Base-by-base conservation (phyloP, 352 stramenopile genomes). In the Paralagenidium karlingii region DNA sequence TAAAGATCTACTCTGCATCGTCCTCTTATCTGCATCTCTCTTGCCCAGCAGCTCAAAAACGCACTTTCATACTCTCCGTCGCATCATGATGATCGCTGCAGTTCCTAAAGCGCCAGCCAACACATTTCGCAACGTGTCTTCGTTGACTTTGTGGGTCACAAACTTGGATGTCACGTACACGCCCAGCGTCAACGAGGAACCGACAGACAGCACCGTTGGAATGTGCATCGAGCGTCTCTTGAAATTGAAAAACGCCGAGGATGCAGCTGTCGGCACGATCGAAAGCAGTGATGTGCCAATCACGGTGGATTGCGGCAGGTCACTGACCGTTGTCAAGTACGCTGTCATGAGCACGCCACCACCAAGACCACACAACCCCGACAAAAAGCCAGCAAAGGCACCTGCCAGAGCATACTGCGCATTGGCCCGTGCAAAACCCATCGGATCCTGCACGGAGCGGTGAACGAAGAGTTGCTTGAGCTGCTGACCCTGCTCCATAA, bases 301-400 rank as follows among this genome's bases (percentile, higher is more conserved):
- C 50, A 91, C 87, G 7, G 58, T 58, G 40, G 68, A 62, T 51
- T 91, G 77, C 10, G 77, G 69, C 77, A 91, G 86, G 54, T 91
- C 77, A 50, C 77, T 91, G 5, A 74, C 69, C 22, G 75, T 69
- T 12, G 77, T 91, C 37, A 91, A 55, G 50, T 91, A 91, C 2
- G 77, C 70, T 12, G 77, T 91, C 51, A 91, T 91, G 42, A 91
- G 62, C 43, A 91, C 85, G 15, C 77, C 77, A 40, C 77, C 77
- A 51, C 77, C 77, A 24, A 88, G 58, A 24, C 77, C 77, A 29
- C 77, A 91, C 7, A 91, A 55, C 1, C 77, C 77, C 15, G 77
- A 91, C 55, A 91, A 80, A 54, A 87, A 91, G 21, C 77, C 77
- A 7, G 77, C 68, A 13, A 76, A 60, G 24, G 68, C 74, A 15